Evolutionary conservation across 495 filamentous ascomycete species (phyloP), one percentile per base, ranked within the genome.

Genomic region (Talaromyces adpressus): DNA sequence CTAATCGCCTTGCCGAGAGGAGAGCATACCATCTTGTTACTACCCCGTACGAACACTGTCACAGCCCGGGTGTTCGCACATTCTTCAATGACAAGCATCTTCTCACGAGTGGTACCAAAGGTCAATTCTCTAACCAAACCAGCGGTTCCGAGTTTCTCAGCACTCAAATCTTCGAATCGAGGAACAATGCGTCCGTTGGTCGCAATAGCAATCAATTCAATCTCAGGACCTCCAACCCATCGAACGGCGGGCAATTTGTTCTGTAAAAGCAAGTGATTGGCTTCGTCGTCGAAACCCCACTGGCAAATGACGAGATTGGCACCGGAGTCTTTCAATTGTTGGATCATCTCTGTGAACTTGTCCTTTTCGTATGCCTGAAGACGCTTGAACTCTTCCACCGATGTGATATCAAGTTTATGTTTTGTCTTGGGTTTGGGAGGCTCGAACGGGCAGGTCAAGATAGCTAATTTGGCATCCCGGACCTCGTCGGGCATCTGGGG

Each of bases 351-450:
- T 61, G 89, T 84, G 72, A 99, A 99, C 75, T 97, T 99, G 72
- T 90, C 87, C 64, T 85, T 87, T 77, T 99, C 94, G 76, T 99
- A 99, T 52, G 82, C 89, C 70, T 99, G 94, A 63, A 99, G 78
- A 71, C 91, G 92, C 82, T 94, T 96, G 81, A 96, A 99, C 75
- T 99, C 94, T 64, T 97, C 93, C 9, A 99, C 93, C 56, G 87
- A 90, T 62, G 92, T 95, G 73, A 99, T 99, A 68, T 99, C 95
- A 32, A 99, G 84, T 84, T 96, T 97, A 79, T 99, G 94, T 85
- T 99, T 99, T 27, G 94, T 99, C 87, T 99, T 99, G 56, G 94
- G 94, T 83, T 99, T 99, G 16, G 94, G 94, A n/a, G 94, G 94
- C 79, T 99, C 94, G 75, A 99, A 98, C 1, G 94, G 92, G 73